Conservation (phyloP, 306 rosid genomes). For the Dalbergia cochinchinensis region DNA sequence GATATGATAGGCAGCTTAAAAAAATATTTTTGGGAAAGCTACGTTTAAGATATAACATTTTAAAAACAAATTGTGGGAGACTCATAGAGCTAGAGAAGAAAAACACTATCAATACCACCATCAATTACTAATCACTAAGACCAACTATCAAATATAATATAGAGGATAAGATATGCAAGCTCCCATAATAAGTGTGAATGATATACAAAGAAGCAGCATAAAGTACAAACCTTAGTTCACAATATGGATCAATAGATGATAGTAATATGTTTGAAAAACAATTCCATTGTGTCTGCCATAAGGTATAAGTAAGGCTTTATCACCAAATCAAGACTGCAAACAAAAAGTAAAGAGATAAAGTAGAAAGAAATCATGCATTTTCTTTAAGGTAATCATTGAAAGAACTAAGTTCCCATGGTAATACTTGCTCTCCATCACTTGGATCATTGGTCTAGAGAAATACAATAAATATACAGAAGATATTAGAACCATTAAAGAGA, state of each 20-base stretch:
- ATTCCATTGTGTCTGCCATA: neutral
- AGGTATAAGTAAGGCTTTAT: neutral
- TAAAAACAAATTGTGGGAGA: no score
- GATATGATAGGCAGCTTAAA: no score
- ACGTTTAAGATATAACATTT: no score
- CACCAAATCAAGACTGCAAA: constrained; percentile 14
- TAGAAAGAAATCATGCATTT: constrained; percentile 61
- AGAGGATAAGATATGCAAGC: neutral
- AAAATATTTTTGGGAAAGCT: no score
- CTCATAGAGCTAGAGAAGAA: no score
- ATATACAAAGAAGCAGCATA: neutral
- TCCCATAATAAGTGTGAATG: neutral
- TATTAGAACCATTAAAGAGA: no score
- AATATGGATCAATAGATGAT: constrained; percentile 11
- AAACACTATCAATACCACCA: no score
- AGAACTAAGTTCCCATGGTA: constrained; percentile 71
- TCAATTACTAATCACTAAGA: no score
- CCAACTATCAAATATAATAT: no score
- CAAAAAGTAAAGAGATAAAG: constrained; percentile 27
- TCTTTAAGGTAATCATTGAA: constrained; percentile 82
- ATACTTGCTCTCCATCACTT: constrained; percentile 79
- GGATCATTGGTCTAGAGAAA: constrained; percentile 93
- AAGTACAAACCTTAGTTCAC: neutral
- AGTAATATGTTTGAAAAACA: neutral
- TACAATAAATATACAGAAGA: constrained; percentile 65